Base-by-base conservation (phyloP, 495 filamentous ascomycete species). In the Ramalina intermedia region DNA sequence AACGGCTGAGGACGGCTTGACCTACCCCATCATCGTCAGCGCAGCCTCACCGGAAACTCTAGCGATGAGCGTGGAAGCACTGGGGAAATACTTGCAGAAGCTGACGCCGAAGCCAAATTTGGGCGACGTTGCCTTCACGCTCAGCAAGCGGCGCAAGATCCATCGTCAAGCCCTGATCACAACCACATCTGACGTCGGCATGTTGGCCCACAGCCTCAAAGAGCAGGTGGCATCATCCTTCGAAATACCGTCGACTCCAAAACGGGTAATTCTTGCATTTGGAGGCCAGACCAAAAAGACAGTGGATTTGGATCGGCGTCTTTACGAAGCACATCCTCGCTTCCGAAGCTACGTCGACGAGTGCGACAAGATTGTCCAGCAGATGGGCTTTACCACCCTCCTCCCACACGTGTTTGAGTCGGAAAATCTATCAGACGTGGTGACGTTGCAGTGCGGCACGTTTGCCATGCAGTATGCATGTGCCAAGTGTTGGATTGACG, bases 381-480 rank as follows among this genome's bases (percentile, higher is more conserved):
- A 29, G 1, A 37, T 40, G 33, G 53, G 49, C 21, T 43, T 37
- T 36, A 0, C 43, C 17, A 43, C 21, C 2, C 23, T 79, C 13
- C 71, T 62, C 43, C 76, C 76, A 0, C 57, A 33, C 0, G 70
- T 82, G 2, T 79, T 78, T 42, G 50, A 67, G 13, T 27, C 49
- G 0, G 51, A 59, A 0, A 59, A 71, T 0, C 52, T 73, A 3
- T 2, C 47, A 0, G 67, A 75, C 39, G 35, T 64, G 0, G 66
- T 74, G 17, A 47, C 62, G 12, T 50, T 79, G 0, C 75, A 80
- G 17, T 51, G 52, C 4, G 46, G 55, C 3, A 56, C 71, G 0
- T 76, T 78, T 48, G 55, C 72, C 1, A 35, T 70, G 44, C 73
- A 78, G 48, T 75, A 76, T 47, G 56, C 71, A 4, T 66, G 55